Base-by-base conservation (phyloP, 805 yeast genomes). In the Yamadazyma olivae region DNA sequence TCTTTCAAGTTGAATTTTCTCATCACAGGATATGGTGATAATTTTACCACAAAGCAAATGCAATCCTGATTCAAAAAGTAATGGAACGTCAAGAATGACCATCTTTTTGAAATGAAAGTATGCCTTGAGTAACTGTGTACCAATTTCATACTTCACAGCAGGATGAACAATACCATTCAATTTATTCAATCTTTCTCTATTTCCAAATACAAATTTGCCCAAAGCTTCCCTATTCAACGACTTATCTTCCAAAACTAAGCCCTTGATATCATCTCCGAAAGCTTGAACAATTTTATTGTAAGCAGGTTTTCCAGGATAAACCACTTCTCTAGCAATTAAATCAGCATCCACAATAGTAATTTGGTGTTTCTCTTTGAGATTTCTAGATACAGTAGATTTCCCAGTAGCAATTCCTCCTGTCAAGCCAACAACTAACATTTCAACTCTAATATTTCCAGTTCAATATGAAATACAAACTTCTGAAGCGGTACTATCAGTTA, bases 401-500 rank as follows among this genome's bases (percentile, higher is more conserved):
- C 99, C 99, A n/a, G 93, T 75, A 4, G 96, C 96, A 33, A 93
- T 93, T 1, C 97, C 96, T 2, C 99, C 99, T 0, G 99, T 93
- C n/a, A 93, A 73, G 1, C 99, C 99, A 5, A 93, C 74, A 21
- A 93, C 73, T 30, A 93, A 73, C 99, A 93, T 91, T 26, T 76
- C 76, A n/a, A n/a, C n/a, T n/a, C n/a, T n/a, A n/a, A n/a, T n/a
- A n/a, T n/a, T n/a, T n/a, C n/a, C 45, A n/a, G n/a, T n/a, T n/a
- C n/a, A n/a, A n/a, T n/a, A n/a, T 69, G 80, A 24, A 9, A 21
- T 10, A 21, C 10, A 21, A 21, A 7, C 10, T 21, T 21, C n/a
- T n/a, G n/a, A n/a, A n/a, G n/a, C n/a, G n/a, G n/a, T n/a, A n/a
- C n/a, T n/a, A n/a, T n/a, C n/a, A n/a, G n/a, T n/a, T n/a, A n/a